Evolutionary conservation across 768 basidiomycete genomes (phyloP), one percentile per base, ranked within the genome.

Genomic region (Macrolepiota albuminosa): DNA sequence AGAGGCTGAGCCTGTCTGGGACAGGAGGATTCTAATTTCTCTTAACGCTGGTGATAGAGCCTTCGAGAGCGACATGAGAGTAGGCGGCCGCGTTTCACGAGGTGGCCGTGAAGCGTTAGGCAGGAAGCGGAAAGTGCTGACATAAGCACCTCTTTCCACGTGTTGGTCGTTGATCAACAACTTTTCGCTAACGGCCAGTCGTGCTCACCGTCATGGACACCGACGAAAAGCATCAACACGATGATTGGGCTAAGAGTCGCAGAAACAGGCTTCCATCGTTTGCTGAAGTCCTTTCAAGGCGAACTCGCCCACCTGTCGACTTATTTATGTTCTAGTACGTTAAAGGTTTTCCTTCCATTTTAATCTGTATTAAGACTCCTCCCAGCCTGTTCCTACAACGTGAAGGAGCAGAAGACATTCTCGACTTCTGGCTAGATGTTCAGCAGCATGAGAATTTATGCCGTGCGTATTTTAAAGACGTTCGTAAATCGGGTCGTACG

Each of bases 371-470:
- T 57, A 7, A 46, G 3, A 21, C 13, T 43, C 11, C 21, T 49
- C 7, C 31, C 64, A 97, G 96, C 75, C 83, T 98, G 61, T 98
- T 98, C 73, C 78, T 99, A 39, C 96, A 98, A 71, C 85, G 94
- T 39, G 96, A 99, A 75, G 92, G 93, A 29, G 86, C 93, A 57
- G 96, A 98, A 71, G 97, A 99, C 72, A 91, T 95, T 52, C 77
- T 99, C 48, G 97, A 99, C 72, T 98, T 98, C 68, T 98, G 96
- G 95, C 84, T 99, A 33, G 97, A 99, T 71, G 97, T 98, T 6
- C 95, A 97, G 67, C 97, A 98, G 75, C 97, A 99, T 72, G 97
- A 98, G 77, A 98, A 98, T 71, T 85, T 99, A 37, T 98, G 96
- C 73, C 84, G 95, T 61, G 97, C 96, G 8, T 98, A 98, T 74